Evolutionary conservation across 805 yeast genomes (phyloP).

Genomic region (Cyberlindnera subsufficiens): DNA sequence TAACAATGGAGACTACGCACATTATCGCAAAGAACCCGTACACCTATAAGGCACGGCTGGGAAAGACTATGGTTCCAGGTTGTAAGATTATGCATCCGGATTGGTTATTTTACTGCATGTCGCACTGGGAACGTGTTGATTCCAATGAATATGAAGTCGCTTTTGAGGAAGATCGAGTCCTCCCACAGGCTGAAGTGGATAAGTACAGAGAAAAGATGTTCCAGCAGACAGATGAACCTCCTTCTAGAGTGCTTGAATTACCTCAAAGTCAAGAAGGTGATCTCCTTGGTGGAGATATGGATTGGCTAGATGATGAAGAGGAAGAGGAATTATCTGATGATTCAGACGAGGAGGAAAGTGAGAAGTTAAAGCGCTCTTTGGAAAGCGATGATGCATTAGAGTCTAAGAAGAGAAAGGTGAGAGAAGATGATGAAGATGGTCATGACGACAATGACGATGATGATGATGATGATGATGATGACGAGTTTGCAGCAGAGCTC

Average conservation of each 20-base stretch:
- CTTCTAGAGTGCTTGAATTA: slow-evolving; percentile 16
- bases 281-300: slow-evolving; percentile 25
- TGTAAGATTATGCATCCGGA: slow-evolving; percentile 83
- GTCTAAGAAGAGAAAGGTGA: background rate
- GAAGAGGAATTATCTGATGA: slow-evolving; percentile 36
- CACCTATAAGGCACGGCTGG: slow-evolving; percentile 81
- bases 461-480: slow-evolving; percentile 23
- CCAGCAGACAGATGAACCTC: slow-evolving; percentile 16
- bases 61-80: slow-evolving; percentile 50
- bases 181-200: slow-evolving; percentile 35
- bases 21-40: slow-evolving; percentile 76
- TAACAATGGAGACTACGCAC: slow-evolving; percentile 74
- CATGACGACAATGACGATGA: slow-evolving; percentile 14
- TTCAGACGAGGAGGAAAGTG: slow-evolving; percentile 16
- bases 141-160: slow-evolving; percentile 53
- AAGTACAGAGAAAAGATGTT: slow-evolving; percentile 26
- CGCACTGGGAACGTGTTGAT: slow-evolving; percentile 70
- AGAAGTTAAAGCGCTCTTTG: slow-evolving; percentile 11
- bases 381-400: background rate
- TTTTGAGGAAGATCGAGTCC: slow-evolving; percentile 41
- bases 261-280: slow-evolving; percentile 39
- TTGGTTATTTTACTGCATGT: slow-evolving; percentile 86
- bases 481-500: slow-evolving; percentile 27
- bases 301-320: slow-evolving; percentile 31
- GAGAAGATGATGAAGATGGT: slow-evolving; percentile 4